Base-by-base conservation (phyloP, 1,284 basidiomycete species). In the Trametes polyzona region DNA sequence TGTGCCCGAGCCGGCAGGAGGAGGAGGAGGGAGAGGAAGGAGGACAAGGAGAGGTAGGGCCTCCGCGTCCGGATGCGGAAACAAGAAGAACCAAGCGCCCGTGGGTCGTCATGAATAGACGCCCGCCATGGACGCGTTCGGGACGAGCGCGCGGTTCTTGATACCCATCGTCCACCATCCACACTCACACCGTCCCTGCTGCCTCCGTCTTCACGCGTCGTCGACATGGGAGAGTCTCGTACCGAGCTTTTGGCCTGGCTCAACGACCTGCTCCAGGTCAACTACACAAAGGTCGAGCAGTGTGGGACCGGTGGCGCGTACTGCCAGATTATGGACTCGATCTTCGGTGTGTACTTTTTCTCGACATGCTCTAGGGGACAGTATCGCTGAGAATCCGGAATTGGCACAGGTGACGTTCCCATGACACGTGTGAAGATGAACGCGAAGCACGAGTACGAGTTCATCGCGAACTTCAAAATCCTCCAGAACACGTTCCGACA, bases 361-460 rank as follows among this genome's bases (percentile, higher is more conserved):
- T 30, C 29, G 2, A 12, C 23, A 24, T 26, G 19, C 40, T 6
- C 19, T 11, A 1, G 4, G 23, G 23, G 6, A n/a, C n/a, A n/a
- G 4, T 26, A 24, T 16, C 7, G 40, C 21, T 11, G 5, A 24
- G 9, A 16, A 26, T 29, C 9, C 3, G n/a, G n/a, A n/a, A 35
- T 35, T n/a, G 5, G 19, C 37, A 8, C 62, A 84, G 93, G 90
- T 64, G 93, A 97, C 76, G 66, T 97, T 0, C 93, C 93, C 12
- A 94, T 97, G 92, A 65, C 74, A 21, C 83, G 89, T 57, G 92
- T 97, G 66, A 97, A 96, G 81, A 92, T 96, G 84, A 89, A 88
- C 73, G 93, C 95, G 37, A 93, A 86, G 76, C 94, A 96, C 72
- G 95, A 98, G 73, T 98, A 98, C 77, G 96, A 98, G 76, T 98